A percentile compares a stretch with the other conserved stretches of the same genome.
Evolutionary conservation across 306 rosid genomes (phyloP).

Genomic region (Castanea crenata): DNA sequence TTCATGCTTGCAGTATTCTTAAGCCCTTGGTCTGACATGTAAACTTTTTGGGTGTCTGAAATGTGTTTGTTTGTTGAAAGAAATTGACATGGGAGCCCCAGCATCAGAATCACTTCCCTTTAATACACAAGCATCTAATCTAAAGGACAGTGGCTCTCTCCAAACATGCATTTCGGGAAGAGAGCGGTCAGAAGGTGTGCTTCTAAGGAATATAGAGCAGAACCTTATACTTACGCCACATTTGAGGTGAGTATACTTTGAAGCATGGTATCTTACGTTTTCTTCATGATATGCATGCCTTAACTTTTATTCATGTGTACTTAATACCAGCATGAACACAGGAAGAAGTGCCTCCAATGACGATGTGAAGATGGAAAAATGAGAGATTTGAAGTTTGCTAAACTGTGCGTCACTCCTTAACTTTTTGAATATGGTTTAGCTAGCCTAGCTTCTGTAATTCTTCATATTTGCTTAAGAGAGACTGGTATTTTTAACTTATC

Average conservation of each 20-base stretch:
- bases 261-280: background rate
- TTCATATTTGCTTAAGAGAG: conserved; percentile 10
- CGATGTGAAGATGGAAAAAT: conserved; percentile 29
- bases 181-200: conserved; percentile 28
- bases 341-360: conserved; percentile 28
- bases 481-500: conserved; percentile 18
- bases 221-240: conserved; percentile 38
- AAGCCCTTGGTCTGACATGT: background rate
- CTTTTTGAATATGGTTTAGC: conserved; percentile 26
- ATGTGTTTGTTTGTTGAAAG: conserved; percentile 10
- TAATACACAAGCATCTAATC: conserved; percentile 34
- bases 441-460: conserved; percentile 10
- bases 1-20: background rate
- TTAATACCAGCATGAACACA: conserved; percentile 27
- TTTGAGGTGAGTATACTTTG: conserved; percentile 34
- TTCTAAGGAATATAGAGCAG: conserved; percentile 40
- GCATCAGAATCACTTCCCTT: conserved; percentile 30
- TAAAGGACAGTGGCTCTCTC: conserved; percentile 23
- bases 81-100: conserved; percentile 27
- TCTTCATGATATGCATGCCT: conserved; percentile 7
- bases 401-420: conserved; percentile 29
- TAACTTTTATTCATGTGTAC: conserved; percentile 8
- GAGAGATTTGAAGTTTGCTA: conserved; percentile 31
- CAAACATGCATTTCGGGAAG: conserved; percentile 42
- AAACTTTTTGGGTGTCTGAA: background rate